Evolutionary conservation across 345 rosid species (phyloP).

Genomic region (Heritiera littoralis): DNA sequence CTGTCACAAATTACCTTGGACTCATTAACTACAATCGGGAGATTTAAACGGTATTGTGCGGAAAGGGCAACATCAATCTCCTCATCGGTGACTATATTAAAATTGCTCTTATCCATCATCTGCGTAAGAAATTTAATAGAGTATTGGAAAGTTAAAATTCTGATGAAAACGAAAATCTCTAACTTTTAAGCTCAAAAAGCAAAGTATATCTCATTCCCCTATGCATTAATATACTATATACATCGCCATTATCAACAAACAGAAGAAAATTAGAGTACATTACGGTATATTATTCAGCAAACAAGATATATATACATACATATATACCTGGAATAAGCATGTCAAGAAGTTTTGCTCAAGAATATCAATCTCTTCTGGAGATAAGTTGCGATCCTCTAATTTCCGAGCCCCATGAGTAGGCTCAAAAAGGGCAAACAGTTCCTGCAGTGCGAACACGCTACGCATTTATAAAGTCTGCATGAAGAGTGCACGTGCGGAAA

Average conservation of each 20-base stretch:
- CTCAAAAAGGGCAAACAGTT: conserved; percentile 68
- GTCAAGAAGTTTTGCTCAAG: conserved; percentile 56
- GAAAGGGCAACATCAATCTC: conserved; percentile 69
- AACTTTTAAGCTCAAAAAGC: too few species aligned
- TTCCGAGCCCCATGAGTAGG: conserved; percentile 58
- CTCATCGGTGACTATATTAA: conserved; percentile 56
- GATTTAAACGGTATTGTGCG: conserved; percentile 73
- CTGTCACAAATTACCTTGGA: conserved; percentile 45
- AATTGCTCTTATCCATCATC: conserved; percentile 82
- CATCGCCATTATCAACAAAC: too few species aligned
- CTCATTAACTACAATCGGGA: conserved; percentile 73
- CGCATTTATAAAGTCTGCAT: background rate
- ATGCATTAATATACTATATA: too few species aligned
- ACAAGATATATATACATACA: background rate
- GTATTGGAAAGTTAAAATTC: background rate
- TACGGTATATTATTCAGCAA: conserved; percentile 10
- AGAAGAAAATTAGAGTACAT: too few species aligned
- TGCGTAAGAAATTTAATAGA: conserved; percentile 19
- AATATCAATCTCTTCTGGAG: conserved; percentile 48
- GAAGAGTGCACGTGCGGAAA: background rate
- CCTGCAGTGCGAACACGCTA: conserved; percentile 29
- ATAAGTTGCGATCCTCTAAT: conserved; percentile 54
- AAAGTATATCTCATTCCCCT: too few species aligned
- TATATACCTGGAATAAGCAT: conserved; percentile 43
- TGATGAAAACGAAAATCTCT: too few species aligned